phyloP scores from a whole-genome alignment of 2,329 filamentous ascomycete species.

The Neonectria neomacrospora region DNA sequence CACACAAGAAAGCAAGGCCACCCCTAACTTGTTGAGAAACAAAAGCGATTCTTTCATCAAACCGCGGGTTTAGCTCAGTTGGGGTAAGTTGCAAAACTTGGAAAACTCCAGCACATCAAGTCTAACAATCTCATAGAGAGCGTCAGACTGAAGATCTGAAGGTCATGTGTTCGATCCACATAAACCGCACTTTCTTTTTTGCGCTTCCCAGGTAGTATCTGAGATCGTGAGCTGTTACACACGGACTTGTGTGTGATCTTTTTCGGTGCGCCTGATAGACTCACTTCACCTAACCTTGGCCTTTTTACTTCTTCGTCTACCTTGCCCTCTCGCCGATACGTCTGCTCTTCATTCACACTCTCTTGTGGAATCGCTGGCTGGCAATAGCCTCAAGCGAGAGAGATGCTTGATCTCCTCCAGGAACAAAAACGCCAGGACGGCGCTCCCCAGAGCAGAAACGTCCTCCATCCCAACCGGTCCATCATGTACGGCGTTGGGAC shows the following conservation, averaged over 20 bases:
- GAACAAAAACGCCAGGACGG: conserved; percentile 68
- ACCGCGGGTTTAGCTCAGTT: conserved; percentile 48
- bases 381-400: conserved; percentile 63
- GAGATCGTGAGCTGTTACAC: neutral
- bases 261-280: neutral
- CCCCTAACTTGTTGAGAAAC: conserved; percentile 2
- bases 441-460: conserved; percentile 72
- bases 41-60: conserved; percentile 7
- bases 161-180: conserved; percentile 48
- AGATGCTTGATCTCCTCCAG: conserved; percentile 74
- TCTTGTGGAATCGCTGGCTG: conserved; percentile 11
- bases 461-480: conserved; percentile 59
- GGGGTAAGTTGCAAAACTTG: conserved; percentile 37
- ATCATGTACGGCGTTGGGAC: conserved; percentile 63
- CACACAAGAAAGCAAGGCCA: neutral
- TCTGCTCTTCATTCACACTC: neutral
- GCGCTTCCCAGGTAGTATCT: neutral
- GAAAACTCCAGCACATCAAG: conserved; percentile 28
- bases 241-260: neutral
- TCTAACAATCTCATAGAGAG: conserved; percentile 35
- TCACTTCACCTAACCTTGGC: no score
- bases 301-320: neutral
- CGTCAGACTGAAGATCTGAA: conserved; percentile 44
- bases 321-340: neutral
- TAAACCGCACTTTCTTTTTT: conserved; percentile 42